phyloP scores from a whole-genome alignment of 192 early-diverging fungal species.

The Lunasporangiospora selenospora region DNA sequence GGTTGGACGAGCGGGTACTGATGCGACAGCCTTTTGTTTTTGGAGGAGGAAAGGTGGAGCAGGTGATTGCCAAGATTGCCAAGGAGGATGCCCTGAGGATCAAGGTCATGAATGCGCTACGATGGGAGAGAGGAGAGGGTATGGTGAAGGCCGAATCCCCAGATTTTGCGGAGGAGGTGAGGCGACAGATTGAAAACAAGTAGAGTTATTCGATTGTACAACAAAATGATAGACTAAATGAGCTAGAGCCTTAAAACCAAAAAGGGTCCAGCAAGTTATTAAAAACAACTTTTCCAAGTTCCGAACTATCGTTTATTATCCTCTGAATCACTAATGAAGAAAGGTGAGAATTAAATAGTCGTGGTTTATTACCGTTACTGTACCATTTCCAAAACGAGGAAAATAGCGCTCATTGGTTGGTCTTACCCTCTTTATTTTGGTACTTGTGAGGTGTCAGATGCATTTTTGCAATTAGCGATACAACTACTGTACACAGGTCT shows the following conservation, averaged over 20 bases:
- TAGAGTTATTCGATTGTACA: too few species aligned
- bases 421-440: too few species aligned
- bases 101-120: slow-evolving; percentile 71
- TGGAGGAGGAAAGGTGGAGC: slow-evolving; percentile 75
- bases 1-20: slow-evolving; percentile 63
- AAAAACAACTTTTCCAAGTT: not conserved
- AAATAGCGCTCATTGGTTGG: too few species aligned
- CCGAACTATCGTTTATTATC: too few species aligned
- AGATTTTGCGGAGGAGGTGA: slow-evolving; percentile 87
- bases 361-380: too few species aligned
- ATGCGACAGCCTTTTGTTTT: slow-evolving; percentile 77
- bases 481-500: too few species aligned
- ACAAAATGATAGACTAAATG: not conserved
- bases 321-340: too few species aligned
- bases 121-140: slow-evolving; percentile 88
- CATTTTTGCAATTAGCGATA: too few species aligned
- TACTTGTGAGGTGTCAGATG: too few species aligned
- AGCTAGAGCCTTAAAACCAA: not conserved
- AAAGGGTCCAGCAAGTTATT: not conserved
- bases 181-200: slow-evolving; percentile 40
- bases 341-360: too few species aligned
- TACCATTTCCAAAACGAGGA: too few species aligned
- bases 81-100: slow-evolving; percentile 57
- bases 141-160: slow-evolving; percentile 72
- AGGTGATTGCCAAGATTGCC: slow-evolving; percentile 61